A percentile compares a stretch with the other conserved stretches of the same genome.
phyloP scores from a whole-genome alignment of 176 grass and related monocot species.

The Lolium perenne region DNA sequence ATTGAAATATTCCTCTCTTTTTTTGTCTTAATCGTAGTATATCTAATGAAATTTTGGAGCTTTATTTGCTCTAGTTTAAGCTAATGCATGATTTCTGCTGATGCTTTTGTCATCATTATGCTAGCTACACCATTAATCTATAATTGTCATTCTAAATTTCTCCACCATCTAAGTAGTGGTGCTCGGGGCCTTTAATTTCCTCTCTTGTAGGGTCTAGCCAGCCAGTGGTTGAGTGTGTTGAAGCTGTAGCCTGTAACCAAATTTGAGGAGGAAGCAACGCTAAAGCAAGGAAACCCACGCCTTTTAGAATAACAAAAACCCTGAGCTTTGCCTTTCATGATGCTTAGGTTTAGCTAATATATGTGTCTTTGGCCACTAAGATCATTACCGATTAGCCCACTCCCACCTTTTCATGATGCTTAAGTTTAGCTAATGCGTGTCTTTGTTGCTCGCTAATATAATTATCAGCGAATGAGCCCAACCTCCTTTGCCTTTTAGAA shows the following conservation, averaged over 20 bases:
- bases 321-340: slow-evolving; percentile 36
- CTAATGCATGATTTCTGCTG: background rate
- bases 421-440: slow-evolving; percentile 37
- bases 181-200: slow-evolving; percentile 3
- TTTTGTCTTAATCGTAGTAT: background rate
- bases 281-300: slow-evolving; percentile 35
- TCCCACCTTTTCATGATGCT: slow-evolving; percentile 37
- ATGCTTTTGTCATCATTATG: background rate
- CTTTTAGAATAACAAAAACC: slow-evolving; percentile 46
- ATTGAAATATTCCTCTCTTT: background rate
- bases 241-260: background rate
- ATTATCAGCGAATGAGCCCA: slow-evolving; percentile 11
- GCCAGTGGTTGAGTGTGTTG: slow-evolving; percentile 36
- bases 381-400: slow-evolving; percentile 11
- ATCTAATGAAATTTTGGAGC: slow-evolving; percentile 2
- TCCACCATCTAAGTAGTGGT: slow-evolving; percentile 28
- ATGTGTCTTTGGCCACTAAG: slow-evolving; percentile 18
- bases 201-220: background rate
- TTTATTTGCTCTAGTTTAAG: slow-evolving; percentile 43
- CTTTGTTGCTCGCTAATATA: slow-evolving; percentile 12
- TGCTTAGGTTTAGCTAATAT: slow-evolving; percentile 47
- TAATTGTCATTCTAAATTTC: background rate
- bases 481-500: slow-evolving; percentile 15
- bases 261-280: slow-evolving; percentile 49
- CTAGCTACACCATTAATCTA: background rate